Conservation (phyloP, 495 filamentous ascomycete genomes). For the Penicillium argentinense region DNA sequence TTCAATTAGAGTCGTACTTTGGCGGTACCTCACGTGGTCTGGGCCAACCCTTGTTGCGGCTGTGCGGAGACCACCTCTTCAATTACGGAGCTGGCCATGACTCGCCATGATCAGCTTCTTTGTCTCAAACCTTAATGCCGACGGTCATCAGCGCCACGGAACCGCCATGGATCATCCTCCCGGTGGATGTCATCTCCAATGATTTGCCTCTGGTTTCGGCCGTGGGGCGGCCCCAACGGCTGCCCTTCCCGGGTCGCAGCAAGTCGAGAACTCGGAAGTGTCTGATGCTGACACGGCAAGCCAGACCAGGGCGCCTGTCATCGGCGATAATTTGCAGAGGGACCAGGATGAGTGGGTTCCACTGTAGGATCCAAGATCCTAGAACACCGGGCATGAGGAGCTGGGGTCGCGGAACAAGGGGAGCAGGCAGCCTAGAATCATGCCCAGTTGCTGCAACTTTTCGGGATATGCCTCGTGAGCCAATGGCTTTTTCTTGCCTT, state of each 20-base stretch:
- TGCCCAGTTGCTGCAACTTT: slow-evolving; percentile 6
- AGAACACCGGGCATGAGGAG: slow-evolving; percentile 22
- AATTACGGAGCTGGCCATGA: not conserved
- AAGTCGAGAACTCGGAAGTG: not conserved
- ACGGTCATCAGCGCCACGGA: not conserved
- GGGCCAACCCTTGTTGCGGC: not conserved
- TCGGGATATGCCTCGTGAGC: slow-evolving; percentile 4
- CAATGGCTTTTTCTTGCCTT: slow-evolving; percentile 11
- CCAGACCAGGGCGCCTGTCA: not conserved
- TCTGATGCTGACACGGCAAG: slow-evolving; percentile 5
- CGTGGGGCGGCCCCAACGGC: slow-evolving; percentile 5
- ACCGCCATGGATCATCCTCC: slow-evolving; percentile 14
- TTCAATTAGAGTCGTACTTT: not conserved
- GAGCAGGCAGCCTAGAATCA: slow-evolving; percentile 12
- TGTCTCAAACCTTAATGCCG: slow-evolving; percentile 17
- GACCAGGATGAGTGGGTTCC: not conserved
- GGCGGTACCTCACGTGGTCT: not conserved
- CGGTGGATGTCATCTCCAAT: slow-evolving; percentile 1
- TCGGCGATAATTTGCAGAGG: slow-evolving; percentile 2
- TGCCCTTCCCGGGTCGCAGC: slow-evolving; percentile 2
- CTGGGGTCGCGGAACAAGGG: slow-evolving; percentile 14
- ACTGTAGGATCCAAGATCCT: slow-evolving; percentile 18
- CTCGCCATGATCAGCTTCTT: no score
- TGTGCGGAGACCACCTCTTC: not conserved
- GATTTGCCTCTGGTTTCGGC: not conserved